Conservation (phyloP, 2,329 filamentous ascomycete genomes). For the Xylaria arbuscula region DNA sequence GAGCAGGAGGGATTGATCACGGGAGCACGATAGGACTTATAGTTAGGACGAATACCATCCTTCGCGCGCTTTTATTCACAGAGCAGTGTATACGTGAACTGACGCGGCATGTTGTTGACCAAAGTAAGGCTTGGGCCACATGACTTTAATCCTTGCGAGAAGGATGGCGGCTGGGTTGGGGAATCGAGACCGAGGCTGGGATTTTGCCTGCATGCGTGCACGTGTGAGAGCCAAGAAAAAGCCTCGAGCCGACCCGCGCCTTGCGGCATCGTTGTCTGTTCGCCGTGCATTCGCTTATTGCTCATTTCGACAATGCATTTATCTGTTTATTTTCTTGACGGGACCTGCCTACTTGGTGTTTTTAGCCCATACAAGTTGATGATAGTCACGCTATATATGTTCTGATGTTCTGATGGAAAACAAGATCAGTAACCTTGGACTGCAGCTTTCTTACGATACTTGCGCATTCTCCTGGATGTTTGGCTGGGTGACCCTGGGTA, state of each 20-base stretch:
- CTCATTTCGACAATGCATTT: not conserved
- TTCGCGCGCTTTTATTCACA: not conserved
- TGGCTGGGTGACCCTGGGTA: not conserved
- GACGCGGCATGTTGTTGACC: not conserved
- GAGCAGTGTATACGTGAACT: too few relatives aligned
- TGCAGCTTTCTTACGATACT: not conserved
- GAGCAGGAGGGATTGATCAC: constrained; percentile 6
- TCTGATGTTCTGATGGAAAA: constrained; percentile 7
- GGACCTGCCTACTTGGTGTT: not conserved
- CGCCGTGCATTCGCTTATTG: not conserved
- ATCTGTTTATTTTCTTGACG: constrained; percentile 11
- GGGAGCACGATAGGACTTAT: constrained; percentile 16
- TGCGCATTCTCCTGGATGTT: not conserved
- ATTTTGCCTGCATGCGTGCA: constrained; percentile 30
- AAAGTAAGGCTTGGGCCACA: constrained; percentile 7
- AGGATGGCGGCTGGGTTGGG: constrained; percentile 33
- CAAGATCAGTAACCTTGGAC: not conserved
- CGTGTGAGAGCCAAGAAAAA: constrained; percentile 25
- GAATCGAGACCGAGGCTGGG: constrained; percentile 14
- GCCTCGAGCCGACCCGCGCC: constrained; percentile 31
- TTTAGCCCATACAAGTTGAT: not conserved
- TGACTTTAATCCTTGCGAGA: constrained; percentile 12
- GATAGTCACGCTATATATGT: not conserved
- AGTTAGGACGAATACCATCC: constrained; percentile 30
- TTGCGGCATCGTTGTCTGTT: not conserved